Evolutionary conservation across 331 rosid species (phyloP).

Genomic region (Erythrophleum ivorense): DNA sequence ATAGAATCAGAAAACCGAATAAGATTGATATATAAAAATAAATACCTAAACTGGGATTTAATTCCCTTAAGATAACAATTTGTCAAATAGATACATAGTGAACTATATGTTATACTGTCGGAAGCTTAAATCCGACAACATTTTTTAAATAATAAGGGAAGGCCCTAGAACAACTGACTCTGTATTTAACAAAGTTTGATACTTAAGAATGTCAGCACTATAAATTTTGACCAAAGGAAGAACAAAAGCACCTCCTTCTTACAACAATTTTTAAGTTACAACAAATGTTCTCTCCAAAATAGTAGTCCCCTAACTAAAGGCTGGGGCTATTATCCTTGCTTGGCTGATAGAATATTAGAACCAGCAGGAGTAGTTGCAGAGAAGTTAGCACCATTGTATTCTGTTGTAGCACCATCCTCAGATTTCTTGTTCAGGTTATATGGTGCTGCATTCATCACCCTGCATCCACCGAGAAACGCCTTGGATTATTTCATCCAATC

Average conservation of each 20-base stretch:
- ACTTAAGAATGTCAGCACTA: constrained; percentile 27
- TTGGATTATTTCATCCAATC: constrained; percentile 28
- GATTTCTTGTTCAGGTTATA: constrained; percentile 68
- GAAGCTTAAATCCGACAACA: constrained; percentile 37
- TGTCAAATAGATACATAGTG: constrained; percentile 34
- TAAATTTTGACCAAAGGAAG: constrained; percentile 32
- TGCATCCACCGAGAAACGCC: constrained; percentile 41
- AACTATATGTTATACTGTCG: constrained; percentile 26
- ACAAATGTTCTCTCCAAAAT: constrained; percentile 37
- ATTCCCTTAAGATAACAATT: constrained; percentile 37
- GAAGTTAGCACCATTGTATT: constrained; percentile 59
- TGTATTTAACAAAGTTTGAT: constrained; percentile 31
- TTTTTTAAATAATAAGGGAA: constrained; percentile 34
- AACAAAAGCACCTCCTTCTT: constrained; percentile 31
- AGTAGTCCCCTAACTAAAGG: constrained; percentile 22
- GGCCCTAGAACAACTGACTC: constrained; percentile 26
- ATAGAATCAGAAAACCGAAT: background rate
- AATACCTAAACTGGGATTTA: constrained; percentile 30
- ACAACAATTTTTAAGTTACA: constrained; percentile 40
- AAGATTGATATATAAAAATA: background rate
- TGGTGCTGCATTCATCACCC: constrained; percentile 81
- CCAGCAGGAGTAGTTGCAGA: constrained; percentile 33
- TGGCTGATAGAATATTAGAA: constrained; percentile 13
- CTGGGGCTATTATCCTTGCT: constrained; percentile 40
- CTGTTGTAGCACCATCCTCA: constrained; percentile 49